Percentiles rank a stretch among this genome's conserved stretches.
Conservation (phyloP, 2,329 filamentous ascomycete genomes). For the Graphilbum fragrans region DNA sequence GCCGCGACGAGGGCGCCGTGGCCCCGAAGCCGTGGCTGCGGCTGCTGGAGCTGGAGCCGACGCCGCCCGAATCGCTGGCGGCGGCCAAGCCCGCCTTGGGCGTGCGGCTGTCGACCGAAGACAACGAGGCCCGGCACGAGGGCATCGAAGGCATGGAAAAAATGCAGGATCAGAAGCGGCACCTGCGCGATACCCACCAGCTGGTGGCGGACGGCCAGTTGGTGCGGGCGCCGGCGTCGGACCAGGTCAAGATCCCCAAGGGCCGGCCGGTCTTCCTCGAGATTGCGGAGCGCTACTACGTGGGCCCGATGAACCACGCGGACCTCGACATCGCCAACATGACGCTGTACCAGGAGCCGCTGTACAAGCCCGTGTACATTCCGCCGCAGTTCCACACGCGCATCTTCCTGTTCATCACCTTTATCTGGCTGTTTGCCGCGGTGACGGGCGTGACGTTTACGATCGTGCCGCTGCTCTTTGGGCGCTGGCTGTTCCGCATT, state of each 20-base stretch:
- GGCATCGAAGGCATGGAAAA: conserved; percentile 22
- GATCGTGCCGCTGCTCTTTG: conserved; percentile 75
- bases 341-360: conserved; percentile 40
- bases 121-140: conserved; percentile 24
- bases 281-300: conserved; percentile 56
- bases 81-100: background rate
- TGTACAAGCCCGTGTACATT: conserved; percentile 65
- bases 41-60: conserved; percentile 8
- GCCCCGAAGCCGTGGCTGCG: conserved; percentile 44
- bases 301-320: conserved; percentile 48
- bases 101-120: background rate
- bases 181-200: conserved; percentile 35
- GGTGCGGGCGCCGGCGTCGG: conserved; percentile 85
- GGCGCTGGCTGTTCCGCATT: conserved; percentile 62
- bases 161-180: conserved; percentile 26
- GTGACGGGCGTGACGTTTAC: conserved; percentile 76
- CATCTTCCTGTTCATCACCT: conserved; percentile 73
- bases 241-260: conserved; percentile 89
- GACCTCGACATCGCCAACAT: background rate
- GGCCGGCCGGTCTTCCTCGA: conserved; percentile 69
- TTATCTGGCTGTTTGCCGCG: conserved; percentile 89
- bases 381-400: conserved; percentile 75
- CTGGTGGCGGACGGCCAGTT: conserved; percentile 65
- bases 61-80: background rate
- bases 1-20: conserved; percentile 27